Conservation (phyloP, 306 rosid species). For the Calophaca sinica region DNA sequence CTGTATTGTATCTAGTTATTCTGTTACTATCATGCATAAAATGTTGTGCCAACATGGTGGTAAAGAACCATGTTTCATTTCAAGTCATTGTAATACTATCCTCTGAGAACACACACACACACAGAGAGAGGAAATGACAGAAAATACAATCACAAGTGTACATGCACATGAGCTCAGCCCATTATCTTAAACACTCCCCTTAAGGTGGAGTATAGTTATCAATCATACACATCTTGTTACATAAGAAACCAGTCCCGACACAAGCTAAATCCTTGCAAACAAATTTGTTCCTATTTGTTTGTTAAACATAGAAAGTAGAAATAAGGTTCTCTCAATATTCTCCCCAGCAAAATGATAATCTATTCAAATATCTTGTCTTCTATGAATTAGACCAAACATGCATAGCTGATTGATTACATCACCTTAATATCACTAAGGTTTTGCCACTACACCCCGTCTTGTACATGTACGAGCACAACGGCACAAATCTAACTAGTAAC, state of each 20-base stretch:
- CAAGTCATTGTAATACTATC: slow-evolving; percentile 5
- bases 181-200: slow-evolving; percentile 20
- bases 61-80: slow-evolving; percentile 24
- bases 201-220: background rate
- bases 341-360: background rate
- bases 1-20: background rate
- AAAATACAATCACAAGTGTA: slow-evolving; percentile 15
- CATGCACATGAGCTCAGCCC: background rate
- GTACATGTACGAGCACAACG: background rate
- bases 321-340: slow-evolving; percentile 1
- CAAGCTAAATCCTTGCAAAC: background rate
- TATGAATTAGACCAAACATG: background rate
- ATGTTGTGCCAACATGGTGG: background rate
- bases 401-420: slow-evolving; percentile 13
- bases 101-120: background rate
- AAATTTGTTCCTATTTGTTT: background rate
- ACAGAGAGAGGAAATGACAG: background rate
- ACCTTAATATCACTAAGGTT: slow-evolving; percentile 16
- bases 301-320: slow-evolving; percentile 1
- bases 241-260: slow-evolving; percentile 13
- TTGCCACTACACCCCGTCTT: background rate
- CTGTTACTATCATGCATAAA: background rate
- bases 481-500: slow-evolving; percentile 1
- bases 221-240: slow-evolving; percentile 4
- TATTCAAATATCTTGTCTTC: background rate